phyloP scores from a whole-genome alignment of 495 filamentous ascomycete species.

The Penicillium dipodomyicola region DNA sequence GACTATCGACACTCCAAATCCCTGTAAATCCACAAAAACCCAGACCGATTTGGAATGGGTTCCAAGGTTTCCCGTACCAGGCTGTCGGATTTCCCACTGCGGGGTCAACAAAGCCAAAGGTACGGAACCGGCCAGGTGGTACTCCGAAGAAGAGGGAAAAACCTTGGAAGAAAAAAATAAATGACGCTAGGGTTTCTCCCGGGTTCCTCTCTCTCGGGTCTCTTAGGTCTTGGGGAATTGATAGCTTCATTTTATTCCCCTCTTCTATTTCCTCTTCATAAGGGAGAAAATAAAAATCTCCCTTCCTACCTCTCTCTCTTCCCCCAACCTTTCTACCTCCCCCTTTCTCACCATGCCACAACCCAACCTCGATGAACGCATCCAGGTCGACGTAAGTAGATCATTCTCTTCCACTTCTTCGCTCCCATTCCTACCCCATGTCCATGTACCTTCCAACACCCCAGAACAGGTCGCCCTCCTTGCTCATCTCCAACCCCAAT shows the following conservation, averaged over 20 bases:
- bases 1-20: constrained; percentile 1
- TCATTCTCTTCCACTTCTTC: constrained; percentile 1
- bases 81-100: constrained; percentile 7
- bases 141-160: background rate
- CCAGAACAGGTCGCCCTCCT: background rate
- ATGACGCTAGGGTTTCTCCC: constrained; percentile 5
- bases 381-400: constrained; percentile 40
- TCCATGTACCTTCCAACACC: background rate
- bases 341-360: constrained; percentile 29
- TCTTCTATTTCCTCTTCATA: background rate
- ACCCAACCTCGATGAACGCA: constrained; percentile 36
- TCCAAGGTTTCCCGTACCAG: background rate
- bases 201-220: constrained; percentile 20
- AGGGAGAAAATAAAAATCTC: background rate
- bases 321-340: background rate
- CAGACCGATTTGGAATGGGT: constrained; percentile 6
- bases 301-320: background rate
- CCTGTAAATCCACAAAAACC: background rate
- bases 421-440: background rate
- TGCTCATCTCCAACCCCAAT: background rate
- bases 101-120: constrained; percentile 5
- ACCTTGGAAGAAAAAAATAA: background rate
- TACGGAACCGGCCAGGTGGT: constrained; percentile 5
- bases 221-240: constrained; percentile 15
- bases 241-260: constrained; percentile 21